A percentile compares a stretch with the other conserved stretches of the same genome.
phyloP scores from a whole-genome alignment of 805 yeast species.

The Ogataea siamensis region DNA sequence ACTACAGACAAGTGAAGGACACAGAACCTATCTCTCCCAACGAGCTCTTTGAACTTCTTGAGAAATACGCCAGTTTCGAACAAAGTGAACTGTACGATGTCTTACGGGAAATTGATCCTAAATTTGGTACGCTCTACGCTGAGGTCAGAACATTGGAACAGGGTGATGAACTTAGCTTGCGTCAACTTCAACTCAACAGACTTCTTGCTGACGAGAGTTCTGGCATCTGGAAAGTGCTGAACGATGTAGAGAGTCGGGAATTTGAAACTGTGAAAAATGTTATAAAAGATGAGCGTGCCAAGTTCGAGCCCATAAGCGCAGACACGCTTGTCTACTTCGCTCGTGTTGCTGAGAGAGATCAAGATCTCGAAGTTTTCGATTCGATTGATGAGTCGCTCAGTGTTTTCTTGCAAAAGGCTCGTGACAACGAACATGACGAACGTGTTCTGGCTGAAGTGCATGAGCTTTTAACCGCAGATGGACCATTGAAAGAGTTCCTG shows the following conservation, averaged over 20 bases:
- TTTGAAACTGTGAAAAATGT: slow-evolving; percentile 22
- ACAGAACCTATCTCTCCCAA: slow-evolving; percentile 8
- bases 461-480: not conserved
- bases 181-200: slow-evolving; percentile 20
- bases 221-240: slow-evolving; percentile 23
- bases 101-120: slow-evolving; percentile 25
- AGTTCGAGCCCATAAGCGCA: slow-evolving; percentile 2
- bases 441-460: not conserved
- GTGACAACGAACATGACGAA: slow-evolving; percentile 1
- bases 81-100: slow-evolving; percentile 24
- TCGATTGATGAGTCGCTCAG: not conserved
- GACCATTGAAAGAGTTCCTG: not conserved
- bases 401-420: slow-evolving; percentile 5
- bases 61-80: slow-evolving; percentile 20
- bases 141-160: slow-evolving; percentile 22
- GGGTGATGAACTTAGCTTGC: slow-evolving; percentile 20
- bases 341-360: not conserved
- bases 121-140: slow-evolving; percentile 23
- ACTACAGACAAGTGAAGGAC: slow-evolving; percentile 3
- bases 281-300: slow-evolving; percentile 4
- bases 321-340: slow-evolving; percentile 1
- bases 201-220: slow-evolving; percentile 22
- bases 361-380: slow-evolving; percentile 1
- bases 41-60: slow-evolving; percentile 4
- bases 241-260: slow-evolving; percentile 20